Percentiles rank a stretch among this genome's conserved stretches.
Conservation (phyloP, 148 eudicot species). For the Diospyros kaki region DNA sequence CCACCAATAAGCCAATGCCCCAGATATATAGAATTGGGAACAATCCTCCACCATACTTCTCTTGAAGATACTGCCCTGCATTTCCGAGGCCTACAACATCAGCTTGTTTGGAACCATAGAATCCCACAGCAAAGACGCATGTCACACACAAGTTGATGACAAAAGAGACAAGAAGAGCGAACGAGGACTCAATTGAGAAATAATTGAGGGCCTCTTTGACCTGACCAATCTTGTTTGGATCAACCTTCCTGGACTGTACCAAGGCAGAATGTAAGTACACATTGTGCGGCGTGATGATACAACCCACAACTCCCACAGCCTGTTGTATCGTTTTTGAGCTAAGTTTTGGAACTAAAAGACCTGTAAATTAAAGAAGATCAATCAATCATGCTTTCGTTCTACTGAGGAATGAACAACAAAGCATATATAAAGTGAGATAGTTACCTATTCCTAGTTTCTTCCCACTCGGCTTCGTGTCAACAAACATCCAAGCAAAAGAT, state of each 20-base stretch:
- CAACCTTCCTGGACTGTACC: conserved; percentile 75
- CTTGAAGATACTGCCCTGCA: conserved; percentile 80
- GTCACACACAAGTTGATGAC: conserved; percentile 76
- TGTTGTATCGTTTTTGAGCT: conserved; percentile 75
- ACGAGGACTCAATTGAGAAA: conserved; percentile 73
- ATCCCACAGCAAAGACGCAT: conserved; percentile 82
- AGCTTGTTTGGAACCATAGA: conserved; percentile 62
- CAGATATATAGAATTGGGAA: conserved; percentile 81
- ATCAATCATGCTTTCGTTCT: background rate
- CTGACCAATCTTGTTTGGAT: conserved; percentile 35
- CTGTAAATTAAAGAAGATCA: conserved; percentile 23
- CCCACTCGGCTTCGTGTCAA: conserved; percentile 67
- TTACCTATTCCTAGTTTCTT: conserved; percentile 61
- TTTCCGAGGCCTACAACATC: conserved; percentile 65
- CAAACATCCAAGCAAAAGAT: conserved; percentile 87
- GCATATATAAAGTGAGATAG: background rate
- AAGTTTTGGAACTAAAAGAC: conserved; percentile 67
- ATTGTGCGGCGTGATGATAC: conserved; percentile 87
- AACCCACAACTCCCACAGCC: conserved; percentile 95
- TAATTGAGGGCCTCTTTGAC: conserved; percentile 77
- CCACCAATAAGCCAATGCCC: conserved; percentile 89
- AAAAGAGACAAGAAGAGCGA: conserved; percentile 69
- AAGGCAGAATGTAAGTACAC: conserved; percentile 87
- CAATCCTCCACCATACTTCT: conserved; percentile 77
- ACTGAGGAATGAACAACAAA: background rate